phyloP scores from a whole-genome alignment of 2,329 filamentous ascomycete species.

The Penicillium sp. region DNA sequence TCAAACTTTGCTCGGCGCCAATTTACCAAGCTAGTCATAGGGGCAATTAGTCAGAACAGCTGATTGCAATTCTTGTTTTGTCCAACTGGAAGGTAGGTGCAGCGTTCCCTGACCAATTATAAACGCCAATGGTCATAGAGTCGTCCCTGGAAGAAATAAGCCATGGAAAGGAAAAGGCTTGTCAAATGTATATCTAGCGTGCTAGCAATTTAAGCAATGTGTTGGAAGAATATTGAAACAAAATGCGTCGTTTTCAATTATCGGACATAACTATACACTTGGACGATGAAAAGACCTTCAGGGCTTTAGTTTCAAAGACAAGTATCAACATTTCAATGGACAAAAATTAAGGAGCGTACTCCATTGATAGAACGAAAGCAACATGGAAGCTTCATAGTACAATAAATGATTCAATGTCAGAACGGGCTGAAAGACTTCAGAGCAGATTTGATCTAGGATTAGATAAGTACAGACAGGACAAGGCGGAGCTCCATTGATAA shows the following conservation, averaged over 20 bases:
- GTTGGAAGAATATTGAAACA: background rate
- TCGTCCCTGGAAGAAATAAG: background rate
- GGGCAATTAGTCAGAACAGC: too few relatives aligned
- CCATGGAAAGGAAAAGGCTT: background rate
- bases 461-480: constrained; percentile 31
- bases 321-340: background rate
- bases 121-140: background rate
- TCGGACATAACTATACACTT: too few relatives aligned
- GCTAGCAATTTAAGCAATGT: background rate
- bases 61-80: background rate
- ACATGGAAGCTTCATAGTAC: constrained; percentile 8
- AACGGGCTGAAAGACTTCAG: constrained; percentile 8
- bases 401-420: constrained; percentile 10
- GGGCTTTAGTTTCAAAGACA: background rate
- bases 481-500: background rate
- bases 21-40: background rate
- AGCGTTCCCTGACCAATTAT: background rate
- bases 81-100: background rate
- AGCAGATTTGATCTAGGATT: constrained; percentile 35
- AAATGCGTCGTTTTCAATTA: background rate
- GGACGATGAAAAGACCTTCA: too few relatives aligned
- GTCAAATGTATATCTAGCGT: background rate
- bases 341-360: constrained; percentile 28
- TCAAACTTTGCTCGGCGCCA: background rate
- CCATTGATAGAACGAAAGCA: constrained; percentile 24